These are phyloP conservation scores for Calophaca sinica DNA, from an alignment of 306 rosid species.

Conservation along the genomic window DNA sequence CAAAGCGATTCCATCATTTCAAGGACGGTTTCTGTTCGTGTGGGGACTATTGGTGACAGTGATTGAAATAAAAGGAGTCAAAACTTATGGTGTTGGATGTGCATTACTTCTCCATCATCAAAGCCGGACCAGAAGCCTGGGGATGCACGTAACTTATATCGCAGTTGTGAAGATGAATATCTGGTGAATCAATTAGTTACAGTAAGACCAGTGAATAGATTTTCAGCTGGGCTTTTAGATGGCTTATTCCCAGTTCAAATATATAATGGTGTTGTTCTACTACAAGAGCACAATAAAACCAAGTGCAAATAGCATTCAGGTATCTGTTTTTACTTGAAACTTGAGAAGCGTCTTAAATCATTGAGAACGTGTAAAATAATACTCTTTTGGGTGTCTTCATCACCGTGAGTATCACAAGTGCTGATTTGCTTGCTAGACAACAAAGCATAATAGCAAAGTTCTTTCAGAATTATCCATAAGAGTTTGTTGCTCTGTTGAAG, in stretches of 20 bases:
- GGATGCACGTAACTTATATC: conserved; percentile 9
- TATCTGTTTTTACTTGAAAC: conserved; percentile 26
- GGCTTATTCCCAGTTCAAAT: conserved; percentile 34
- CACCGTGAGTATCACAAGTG: not conserved
- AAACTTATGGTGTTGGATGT: conserved; percentile 19
- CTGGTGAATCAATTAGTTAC: conserved; percentile 42
- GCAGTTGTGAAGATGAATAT: not conserved
- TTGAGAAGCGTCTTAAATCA: conserved; percentile 8
- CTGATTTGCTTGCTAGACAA: conserved; percentile 36
- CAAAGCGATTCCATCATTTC: conserved; percentile 84
- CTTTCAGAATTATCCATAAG: conserved; percentile 6
- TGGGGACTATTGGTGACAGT: conserved; percentile 72
- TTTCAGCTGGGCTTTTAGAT: conserved; percentile 32
- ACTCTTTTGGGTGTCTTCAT: not conserved
- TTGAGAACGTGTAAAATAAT: conserved; percentile 13
- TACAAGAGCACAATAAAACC: conserved; percentile 21
- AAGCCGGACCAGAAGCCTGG: conserved; percentile 23
- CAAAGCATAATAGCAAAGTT: conserved; percentile 23
- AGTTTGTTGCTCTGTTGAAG: conserved; percentile 19
- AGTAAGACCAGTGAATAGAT: conserved; percentile 7
- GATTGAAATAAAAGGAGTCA: conserved; percentile 40
- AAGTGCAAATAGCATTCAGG: conserved; percentile 8
- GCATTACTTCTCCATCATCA: conserved; percentile 23
- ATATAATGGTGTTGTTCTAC: conserved; percentile 10
- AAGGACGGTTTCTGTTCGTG: conserved; percentile 73